Percentiles rank a stretch among this genome's conserved stretches.
Conservation (phyloP, 2,329 filamentous ascomycete genomes). For the Triangularia verruculosa region DNA sequence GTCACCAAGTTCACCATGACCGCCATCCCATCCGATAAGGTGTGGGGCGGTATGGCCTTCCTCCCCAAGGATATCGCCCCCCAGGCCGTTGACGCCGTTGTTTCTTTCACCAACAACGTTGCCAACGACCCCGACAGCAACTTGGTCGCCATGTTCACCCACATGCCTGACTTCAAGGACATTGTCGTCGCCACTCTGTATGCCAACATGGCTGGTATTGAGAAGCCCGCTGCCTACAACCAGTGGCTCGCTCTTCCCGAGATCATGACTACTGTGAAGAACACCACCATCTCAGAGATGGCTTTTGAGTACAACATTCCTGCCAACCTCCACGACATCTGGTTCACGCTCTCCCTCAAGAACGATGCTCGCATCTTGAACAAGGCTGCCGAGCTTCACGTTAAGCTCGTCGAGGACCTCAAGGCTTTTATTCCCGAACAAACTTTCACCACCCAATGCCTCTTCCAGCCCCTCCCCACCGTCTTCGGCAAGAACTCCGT, state of each 20-base stretch:
- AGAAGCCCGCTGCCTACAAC: slow-evolving; percentile 21
- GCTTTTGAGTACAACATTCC: slow-evolving; percentile 24
- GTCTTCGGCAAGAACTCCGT: slow-evolving; percentile 15
- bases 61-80: slow-evolving; percentile 13
- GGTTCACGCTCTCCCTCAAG: slow-evolving; percentile 38
- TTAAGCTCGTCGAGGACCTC: slow-evolving; percentile 27
- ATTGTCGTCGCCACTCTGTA: slow-evolving; percentile 20
- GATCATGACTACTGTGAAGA: slow-evolving; percentile 23
- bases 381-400: slow-evolving; percentile 34
- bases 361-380: slow-evolving; percentile 36
- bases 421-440: slow-evolving; percentile 20
- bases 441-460: slow-evolving; percentile 27
- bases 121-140: slow-evolving; percentile 21
- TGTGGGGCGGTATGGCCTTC: slow-evolving; percentile 30
- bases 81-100: slow-evolving; percentile 19
- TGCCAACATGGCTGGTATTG: slow-evolving; percentile 20
- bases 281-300: slow-evolving; percentile 23
- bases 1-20: slow-evolving; percentile 28
- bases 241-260: slow-evolving; percentile 20
- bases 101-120: slow-evolving; percentile 20
- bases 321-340: slow-evolving; percentile 29
- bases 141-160: slow-evolving; percentile 24
- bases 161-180: slow-evolving; percentile 22
- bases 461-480: slow-evolving; percentile 28
- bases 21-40: slow-evolving; percentile 12